Evolutionary conservation across 2,329 filamentous ascomycete genomes (phyloP), one percentile per base, ranked within the genome.

Genomic region (Aspergillus vadensis): DNA sequence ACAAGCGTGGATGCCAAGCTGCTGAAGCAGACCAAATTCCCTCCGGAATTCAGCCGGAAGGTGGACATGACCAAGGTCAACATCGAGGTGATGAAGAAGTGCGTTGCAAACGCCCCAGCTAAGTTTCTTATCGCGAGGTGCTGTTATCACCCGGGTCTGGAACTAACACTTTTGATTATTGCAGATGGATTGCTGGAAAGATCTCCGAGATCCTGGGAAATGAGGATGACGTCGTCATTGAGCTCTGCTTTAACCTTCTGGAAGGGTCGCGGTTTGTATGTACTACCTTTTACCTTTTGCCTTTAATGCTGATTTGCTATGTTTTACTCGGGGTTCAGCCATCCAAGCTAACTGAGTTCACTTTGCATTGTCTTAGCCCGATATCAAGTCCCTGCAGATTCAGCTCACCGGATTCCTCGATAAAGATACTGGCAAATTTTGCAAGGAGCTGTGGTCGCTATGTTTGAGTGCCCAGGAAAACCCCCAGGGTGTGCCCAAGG

Each of bases 61-160:
- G 95, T 99, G 66, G 93, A 99, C 81, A 97, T 96, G 86, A 87
- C 88, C 69, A 98, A 98, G 81, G 92, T 99, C 77, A 97, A 99
- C 74, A 83, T 97, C 54, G 92, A 96, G 77, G 91, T 99, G 58
- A 96, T 99, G 88, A 97, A 97, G 84, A 96, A 95, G 91, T 96
- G 74, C 72, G 88, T 79, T 62, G 39, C 41, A 44, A 44, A 44
- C 8, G 30, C 36, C 55, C 30, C 30, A 36, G 30, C 30, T 50
- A 58, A 64, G 60, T 62, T 58, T 62, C 36, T 54, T 50, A 53
- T 58, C 60, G 55, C 59, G 50, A 23, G 30, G 30, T 25, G 30
- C 17, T 14, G 36, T 44, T 19, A n/a, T 30, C 53, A 54, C 32
- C 38, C 58, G 60, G 36, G 58, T 43, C 21, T 27, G 27, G 19